These are phyloP conservation scores for Neonectria faginata DNA, from an alignment of 2,329 filamentous ascomycete genomes.

Conservation along the genomic window DNA sequence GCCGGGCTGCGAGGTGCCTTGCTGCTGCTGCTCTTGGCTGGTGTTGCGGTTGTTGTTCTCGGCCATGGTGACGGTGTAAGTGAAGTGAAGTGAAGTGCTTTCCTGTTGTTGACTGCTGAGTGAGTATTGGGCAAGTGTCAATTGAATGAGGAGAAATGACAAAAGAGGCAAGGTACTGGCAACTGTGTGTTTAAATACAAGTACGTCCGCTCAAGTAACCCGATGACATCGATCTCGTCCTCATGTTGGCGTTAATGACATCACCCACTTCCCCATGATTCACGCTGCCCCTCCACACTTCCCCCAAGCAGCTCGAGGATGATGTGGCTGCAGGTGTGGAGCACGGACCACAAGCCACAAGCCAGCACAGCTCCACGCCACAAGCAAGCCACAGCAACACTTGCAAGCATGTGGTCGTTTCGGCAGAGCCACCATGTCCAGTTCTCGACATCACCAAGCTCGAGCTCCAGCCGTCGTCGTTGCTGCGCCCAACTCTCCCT, in stretches of 20 bases:
- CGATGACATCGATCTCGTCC: conserved; percentile 46
- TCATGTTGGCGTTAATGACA: conserved; percentile 41
- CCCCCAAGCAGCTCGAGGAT: conserved; percentile 6
- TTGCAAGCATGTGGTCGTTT: conserved; percentile 9
- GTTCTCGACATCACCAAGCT: conserved; percentile 34
- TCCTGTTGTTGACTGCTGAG: neutral
- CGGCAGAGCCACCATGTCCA: conserved; percentile 46
- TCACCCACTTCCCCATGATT: conserved; percentile 33
- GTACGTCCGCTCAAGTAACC: neutral
- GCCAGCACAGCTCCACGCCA: neutral
- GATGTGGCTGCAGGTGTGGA: conserved; percentile 24
- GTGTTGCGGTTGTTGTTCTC: conserved; percentile 44
- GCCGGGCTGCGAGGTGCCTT: conserved; percentile 59
- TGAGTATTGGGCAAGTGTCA: neutral
- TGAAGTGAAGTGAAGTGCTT: neutral
- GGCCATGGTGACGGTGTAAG: conserved; percentile 40
- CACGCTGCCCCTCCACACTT: neutral
- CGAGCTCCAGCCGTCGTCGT: conserved; percentile 1
- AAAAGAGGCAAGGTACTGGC: neutral
- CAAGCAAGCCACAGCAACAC: conserved; percentile 12
- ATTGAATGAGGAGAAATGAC: conserved; percentile 11
- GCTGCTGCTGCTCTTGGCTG: conserved; percentile 44
- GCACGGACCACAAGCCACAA: neutral
- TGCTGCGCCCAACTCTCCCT: conserved; percentile 1
- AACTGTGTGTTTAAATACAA: conserved; percentile 22